Base-by-base conservation (phyloP, 2,329 filamentous ascomycete genomes). In the Cytospora mali region DNA sequence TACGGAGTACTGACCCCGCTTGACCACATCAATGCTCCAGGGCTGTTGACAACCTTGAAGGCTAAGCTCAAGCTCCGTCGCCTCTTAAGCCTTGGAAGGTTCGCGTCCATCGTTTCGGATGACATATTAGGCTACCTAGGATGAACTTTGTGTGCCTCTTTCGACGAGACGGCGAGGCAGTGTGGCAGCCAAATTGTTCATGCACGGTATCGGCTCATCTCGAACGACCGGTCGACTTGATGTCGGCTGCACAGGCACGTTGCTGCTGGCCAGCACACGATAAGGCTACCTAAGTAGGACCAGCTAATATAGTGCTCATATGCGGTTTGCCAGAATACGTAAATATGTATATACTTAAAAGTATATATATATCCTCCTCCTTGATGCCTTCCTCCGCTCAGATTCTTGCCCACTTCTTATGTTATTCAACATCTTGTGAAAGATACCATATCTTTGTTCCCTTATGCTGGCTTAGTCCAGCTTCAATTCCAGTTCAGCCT, bases 181-280 rank as follows among this genome's bases (percentile, higher is more conserved):
- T 13, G 31, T 10, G 31, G 31, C 31, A 13, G 14, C 31, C 35
- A n/a, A 53, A 16, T 52, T 25, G 25, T 31, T 10, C 13, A 52
- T 52, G 50, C 13, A 16, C 11, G 28, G 16, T 28, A 4, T 28
- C 18, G 50, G 14, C 16, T 31, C 23, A 23, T n/a, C 14, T 46
- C n/a, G 50, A 59, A 59, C 49, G 33, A 53, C 29, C 14, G 56
- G 50, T 58, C 48, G 33, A 48, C 23, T 28, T 16, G n/a, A 33
- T 33, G 9, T 31, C 27, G 56, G 56, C 51, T 18, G 25, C 48
- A 58, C 56, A 58, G 27, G 31, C 33, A 42, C 7, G 33, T 28
- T 58, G 56, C n/a, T 29, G 46, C 31, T 13, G 25, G n/a, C 6
- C 21, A 48, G 16, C 11, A 48, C 42, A 48, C 21, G 31, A 33